Evolutionary conservation across 371 early-diverging fungal species (phyloP), one percentile per base, ranked within the genome.

Genomic region (Mortierella sp.): DNA sequence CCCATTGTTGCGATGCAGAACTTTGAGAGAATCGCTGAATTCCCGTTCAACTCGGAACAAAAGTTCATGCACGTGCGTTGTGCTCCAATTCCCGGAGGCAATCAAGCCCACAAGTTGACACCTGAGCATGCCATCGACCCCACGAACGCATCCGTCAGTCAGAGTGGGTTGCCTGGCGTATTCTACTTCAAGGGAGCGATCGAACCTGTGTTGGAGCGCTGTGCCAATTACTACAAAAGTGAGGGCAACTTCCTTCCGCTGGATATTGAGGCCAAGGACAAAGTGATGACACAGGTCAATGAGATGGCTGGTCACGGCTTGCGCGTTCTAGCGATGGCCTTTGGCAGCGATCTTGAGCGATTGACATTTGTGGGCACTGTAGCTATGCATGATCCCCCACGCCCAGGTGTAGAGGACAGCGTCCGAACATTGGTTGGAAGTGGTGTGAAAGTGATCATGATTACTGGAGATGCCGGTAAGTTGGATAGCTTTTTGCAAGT

Each of bases 11-110:
- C 34, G 34, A 7, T 34, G 34, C 34, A 34, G 86, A 45, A 63
- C 17, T 86, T 79, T 56, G 82, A 85, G 54, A 85, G 95, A 16
- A 60, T 92, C 13, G 79, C 87, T 0, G 96, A 96, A 81, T 78
- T 85, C 37, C 95, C 98, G 4, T 98, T 98, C 79, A 91, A 86
- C 70, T 92, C 94, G 6, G 96, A 96, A n/a, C 84, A 86, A 51
- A 98, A 98, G 84, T 91, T 72, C 71, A 98, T 97, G 98, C 82
- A 85, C 54, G 92, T 94, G 19, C 76, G 80, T 25, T 90, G 86
- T 25, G 69, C 62, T 7, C 57, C 62, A 45, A 34, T 50, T 25
- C 63, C 64, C 25, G 70, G 57, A 48, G 62, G 60, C 16, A 54
- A 45, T 12, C 47, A 22, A 7, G 62, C 59, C 27, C 66, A 76